These are phyloP conservation scores for Piper betle DNA, from an alignment of 164 flowering plant species.

Conservation along the genomic window DNA sequence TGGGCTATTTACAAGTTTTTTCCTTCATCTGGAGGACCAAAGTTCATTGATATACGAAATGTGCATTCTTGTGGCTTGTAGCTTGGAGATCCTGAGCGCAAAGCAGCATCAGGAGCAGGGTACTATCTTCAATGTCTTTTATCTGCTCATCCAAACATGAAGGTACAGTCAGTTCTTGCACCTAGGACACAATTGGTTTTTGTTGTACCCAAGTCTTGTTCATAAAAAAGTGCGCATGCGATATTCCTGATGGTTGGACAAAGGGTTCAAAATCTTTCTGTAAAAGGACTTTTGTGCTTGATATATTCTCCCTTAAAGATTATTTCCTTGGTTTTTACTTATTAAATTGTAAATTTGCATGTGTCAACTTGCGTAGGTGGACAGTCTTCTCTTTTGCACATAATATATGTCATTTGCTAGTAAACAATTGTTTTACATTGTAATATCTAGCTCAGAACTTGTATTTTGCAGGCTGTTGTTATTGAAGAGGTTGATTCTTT, in stretches of 20 bases:
- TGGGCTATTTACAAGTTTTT: background rate
- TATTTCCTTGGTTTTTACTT: too few relatives aligned
- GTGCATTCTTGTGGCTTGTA: conserved; percentile 20
- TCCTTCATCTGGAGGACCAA: background rate
- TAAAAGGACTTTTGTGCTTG: too few relatives aligned
- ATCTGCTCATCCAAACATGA: conserved; percentile 93
- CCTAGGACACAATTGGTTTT: background rate
- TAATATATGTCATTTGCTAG: too few relatives aligned
- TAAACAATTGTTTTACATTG: background rate
- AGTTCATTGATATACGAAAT: background rate
- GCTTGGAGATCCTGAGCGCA: conserved; percentile 95
- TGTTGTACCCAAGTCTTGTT: too few relatives aligned
- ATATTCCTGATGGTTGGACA: too few relatives aligned
- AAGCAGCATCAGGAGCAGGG: conserved; percentile 85
- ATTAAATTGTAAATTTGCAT: too few relatives aligned
- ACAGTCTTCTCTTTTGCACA: too few relatives aligned
- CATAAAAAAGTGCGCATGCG: too few relatives aligned
- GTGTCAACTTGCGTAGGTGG: too few relatives aligned
- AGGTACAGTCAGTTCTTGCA: conserved; percentile 26
- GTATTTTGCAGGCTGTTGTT: conserved; percentile 63
- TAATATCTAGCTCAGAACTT: background rate
- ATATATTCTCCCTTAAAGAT: too few relatives aligned
- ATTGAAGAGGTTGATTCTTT: conserved; percentile 92
- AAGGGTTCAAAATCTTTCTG: too few relatives aligned
- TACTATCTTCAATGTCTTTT: conserved; percentile 69